Conservation (phyloP, 306 rosid genomes). For the Datisca glomerata region DNA sequence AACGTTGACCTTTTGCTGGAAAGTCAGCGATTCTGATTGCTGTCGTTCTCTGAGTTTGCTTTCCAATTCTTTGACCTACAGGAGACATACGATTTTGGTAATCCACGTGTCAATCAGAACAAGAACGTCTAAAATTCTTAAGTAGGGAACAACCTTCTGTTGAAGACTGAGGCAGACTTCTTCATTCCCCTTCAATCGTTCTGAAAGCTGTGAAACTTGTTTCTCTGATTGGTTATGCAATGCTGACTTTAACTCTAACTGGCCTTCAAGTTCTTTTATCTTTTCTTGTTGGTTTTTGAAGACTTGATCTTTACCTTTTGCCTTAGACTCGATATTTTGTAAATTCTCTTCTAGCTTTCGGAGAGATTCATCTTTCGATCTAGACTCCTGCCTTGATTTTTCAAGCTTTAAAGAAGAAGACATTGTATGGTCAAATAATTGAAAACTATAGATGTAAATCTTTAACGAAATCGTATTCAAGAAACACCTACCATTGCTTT, state of each 20-base stretch:
- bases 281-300: slow-evolving; percentile 51
- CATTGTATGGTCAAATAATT: no score
- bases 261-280: slow-evolving; percentile 76
- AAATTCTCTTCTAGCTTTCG: slow-evolving; percentile 66
- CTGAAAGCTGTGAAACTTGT: slow-evolving; percentile 56
- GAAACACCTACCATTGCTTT: slow-evolving; percentile 40
- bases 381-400: slow-evolving; percentile 57
- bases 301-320: slow-evolving; percentile 56
- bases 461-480: neutral
- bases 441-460: no score
- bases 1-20: slow-evolving; percentile 47
- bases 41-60: slow-evolving; percentile 44
- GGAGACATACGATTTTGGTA: slow-evolving; percentile 11
- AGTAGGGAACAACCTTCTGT: slow-evolving; percentile 44
- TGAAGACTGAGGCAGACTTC: slow-evolving; percentile 57
- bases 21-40: slow-evolving; percentile 41
- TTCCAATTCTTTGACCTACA: slow-evolving; percentile 72
- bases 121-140: neutral
- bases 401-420: slow-evolving; percentile 45
- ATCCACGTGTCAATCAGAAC: slow-evolving; percentile 7
- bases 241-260: slow-evolving; percentile 47
- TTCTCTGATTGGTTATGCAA: slow-evolving; percentile 60
- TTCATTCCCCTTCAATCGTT: slow-evolving; percentile 52
- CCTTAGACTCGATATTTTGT: slow-evolving; percentile 62
- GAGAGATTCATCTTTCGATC: slow-evolving; percentile 56